Evolutionary conservation across 73 alveolate species (phyloP).

Genomic region (Strombidium stylifer): DNA sequence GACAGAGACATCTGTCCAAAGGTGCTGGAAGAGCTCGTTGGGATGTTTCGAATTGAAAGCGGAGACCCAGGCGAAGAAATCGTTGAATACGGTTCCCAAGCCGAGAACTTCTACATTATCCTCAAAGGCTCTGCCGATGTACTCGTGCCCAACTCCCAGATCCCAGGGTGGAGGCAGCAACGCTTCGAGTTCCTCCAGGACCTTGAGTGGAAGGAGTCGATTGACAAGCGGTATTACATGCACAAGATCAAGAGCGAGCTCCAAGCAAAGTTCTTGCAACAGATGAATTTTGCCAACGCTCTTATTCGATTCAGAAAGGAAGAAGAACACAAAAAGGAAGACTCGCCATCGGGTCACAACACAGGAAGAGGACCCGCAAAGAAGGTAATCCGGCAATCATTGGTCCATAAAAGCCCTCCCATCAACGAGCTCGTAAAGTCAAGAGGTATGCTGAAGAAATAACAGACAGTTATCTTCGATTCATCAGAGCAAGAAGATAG

Average conservation of each 20-base stretch:
- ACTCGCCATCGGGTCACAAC: no score
- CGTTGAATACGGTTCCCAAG: constrained; percentile 54
- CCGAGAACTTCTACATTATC: constrained; percentile 54
- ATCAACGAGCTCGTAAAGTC: no score
- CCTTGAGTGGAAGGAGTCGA: background rate
- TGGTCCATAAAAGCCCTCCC: no score
- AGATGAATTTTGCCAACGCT: no score
- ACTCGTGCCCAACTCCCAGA: constrained; percentile 48
- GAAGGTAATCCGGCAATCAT: no score
- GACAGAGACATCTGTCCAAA: constrained; percentile 28
- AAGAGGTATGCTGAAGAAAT: no score
- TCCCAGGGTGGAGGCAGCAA: constrained; percentile 11
- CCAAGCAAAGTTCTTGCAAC: no score
- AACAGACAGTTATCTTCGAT: no score
- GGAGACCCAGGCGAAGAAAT: constrained; percentile 10
- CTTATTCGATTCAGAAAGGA: no score
- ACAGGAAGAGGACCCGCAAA: no score
- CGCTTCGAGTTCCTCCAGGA: background rate
- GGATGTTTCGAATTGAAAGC: constrained; percentile 17
- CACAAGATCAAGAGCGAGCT: background rate
- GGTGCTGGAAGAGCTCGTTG: constrained; percentile 30
- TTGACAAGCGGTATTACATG: background rate
- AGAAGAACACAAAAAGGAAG: no score
- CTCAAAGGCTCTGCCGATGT: constrained; percentile 47
- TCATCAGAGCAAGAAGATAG: no score